These are phyloP conservation scores for Saksenaea oblongispora DNA, from an alignment of 371 early-diverging fungal genomes.

Conservation along the genomic window DNA sequence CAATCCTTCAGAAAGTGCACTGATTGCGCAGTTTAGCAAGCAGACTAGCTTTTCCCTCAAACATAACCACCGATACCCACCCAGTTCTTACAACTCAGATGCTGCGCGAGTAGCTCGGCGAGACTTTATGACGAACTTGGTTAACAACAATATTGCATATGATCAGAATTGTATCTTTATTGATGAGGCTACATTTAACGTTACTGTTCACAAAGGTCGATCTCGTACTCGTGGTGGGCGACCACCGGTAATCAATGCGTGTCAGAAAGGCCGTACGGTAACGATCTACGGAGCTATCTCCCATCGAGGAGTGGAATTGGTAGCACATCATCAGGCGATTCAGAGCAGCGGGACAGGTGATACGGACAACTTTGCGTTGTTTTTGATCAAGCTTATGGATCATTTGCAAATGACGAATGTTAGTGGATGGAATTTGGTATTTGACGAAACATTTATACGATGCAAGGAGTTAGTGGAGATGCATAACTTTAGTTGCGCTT, in stretches of 20 bases:
- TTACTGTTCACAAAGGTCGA: constrained; percentile 2
- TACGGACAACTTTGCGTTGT: neutral
- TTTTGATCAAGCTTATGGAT: neutral
- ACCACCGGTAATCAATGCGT: neutral
- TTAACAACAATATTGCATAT: neutral
- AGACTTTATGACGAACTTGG: neutral
- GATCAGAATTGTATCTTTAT: constrained; percentile 11
- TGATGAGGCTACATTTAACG: constrained; percentile 1
- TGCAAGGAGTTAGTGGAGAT: neutral
- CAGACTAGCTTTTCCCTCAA: neutral
- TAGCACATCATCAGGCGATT: neutral
- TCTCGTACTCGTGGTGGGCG: neutral
- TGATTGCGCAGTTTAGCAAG: neutral
- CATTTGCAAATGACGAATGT: neutral
- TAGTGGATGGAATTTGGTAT: neutral
- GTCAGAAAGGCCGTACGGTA: neutral
- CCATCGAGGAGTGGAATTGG: neutral
- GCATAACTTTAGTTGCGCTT: neutral
- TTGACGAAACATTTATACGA: neutral
- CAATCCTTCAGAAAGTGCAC: neutral
- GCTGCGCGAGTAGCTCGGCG: neutral
- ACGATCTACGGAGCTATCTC: neutral
- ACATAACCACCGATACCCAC: neutral
- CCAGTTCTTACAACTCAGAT: neutral
- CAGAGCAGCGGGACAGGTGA: neutral